Conservation (phyloP, 345 rosid species). For the Murraya koenigii region DNA sequence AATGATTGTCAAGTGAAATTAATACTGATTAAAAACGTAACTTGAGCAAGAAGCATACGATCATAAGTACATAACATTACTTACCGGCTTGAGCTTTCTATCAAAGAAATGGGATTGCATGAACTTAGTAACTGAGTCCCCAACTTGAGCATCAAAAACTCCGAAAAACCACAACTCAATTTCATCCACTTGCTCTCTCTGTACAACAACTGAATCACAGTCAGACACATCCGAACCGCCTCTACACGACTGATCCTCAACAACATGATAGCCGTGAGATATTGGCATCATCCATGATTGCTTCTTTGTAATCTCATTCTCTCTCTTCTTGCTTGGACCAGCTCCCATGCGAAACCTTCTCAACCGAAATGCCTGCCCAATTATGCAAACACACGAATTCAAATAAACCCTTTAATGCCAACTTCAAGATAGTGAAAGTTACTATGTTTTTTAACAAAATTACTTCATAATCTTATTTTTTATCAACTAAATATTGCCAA, state of each 20-base stretch:
- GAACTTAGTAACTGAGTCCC: slow-evolving; percentile 48
- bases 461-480: background rate
- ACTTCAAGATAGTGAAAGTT: background rate
- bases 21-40: background rate
- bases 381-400: background rate
- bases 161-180: slow-evolving; percentile 73
- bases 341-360: slow-evolving; percentile 30
- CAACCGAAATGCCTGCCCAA: slow-evolving; percentile 47
- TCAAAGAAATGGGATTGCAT: slow-evolving; percentile 63
- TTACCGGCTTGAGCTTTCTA: slow-evolving; percentile 45
- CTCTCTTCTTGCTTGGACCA: slow-evolving; percentile 33
- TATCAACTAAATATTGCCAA: background rate
- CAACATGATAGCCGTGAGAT: slow-evolving; percentile 63
- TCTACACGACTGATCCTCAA: slow-evolving; percentile 31
- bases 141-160: slow-evolving; percentile 41
- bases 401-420: background rate
- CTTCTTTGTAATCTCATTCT: slow-evolving; percentile 27
- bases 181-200: slow-evolving; percentile 60
- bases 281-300: slow-evolving; percentile 61
- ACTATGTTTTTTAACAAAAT: background rate
- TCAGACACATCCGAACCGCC: slow-evolving; percentile 18
- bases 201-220: slow-evolving; percentile 44
- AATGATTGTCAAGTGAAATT: background rate
- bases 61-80: no score
- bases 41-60: background rate